These are phyloP conservation scores for Wickerhamiella vanderwaltii DNA, from an alignment of 805 yeast species.

Conservation along the genomic window DNA sequence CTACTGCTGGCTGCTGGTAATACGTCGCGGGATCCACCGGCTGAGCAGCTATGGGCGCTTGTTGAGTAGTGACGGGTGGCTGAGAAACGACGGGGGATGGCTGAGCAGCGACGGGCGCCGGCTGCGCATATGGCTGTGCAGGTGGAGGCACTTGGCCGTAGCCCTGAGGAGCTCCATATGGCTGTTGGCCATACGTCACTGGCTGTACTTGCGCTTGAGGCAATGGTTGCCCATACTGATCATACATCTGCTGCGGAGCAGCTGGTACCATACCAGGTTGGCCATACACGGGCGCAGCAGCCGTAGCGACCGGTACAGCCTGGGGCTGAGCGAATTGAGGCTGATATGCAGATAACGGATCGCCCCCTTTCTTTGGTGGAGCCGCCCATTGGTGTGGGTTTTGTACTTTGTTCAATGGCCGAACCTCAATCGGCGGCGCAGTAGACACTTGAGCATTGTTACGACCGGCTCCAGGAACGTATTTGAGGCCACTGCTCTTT, in stretches of 20 bases:
- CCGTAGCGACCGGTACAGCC: constrained; percentile 8
- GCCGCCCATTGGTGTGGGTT: constrained; percentile 14
- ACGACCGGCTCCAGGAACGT: not conserved
- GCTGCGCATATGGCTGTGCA: constrained; percentile 13
- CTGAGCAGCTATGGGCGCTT: not conserved
- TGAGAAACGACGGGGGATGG: not conserved
- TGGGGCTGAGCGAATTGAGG: constrained; percentile 5
- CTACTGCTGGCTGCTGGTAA: too few species aligned
- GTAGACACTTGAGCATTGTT: not conserved
- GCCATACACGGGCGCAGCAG: constrained; percentile 6
- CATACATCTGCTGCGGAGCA: constrained; percentile 4
- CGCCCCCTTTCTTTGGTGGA: constrained; percentile 12
- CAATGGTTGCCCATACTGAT: constrained; percentile 13
- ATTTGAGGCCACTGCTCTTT: not conserved
- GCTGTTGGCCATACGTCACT: constrained; percentile 10
- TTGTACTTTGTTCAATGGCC: constrained; percentile 12
- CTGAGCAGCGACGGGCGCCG: constrained; percentile 7
- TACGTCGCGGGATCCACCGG: constrained; percentile 6
- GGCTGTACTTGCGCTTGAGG: constrained; percentile 11
- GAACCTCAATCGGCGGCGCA: constrained; percentile 10
- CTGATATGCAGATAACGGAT: constrained; percentile 4
- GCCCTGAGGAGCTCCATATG: not conserved
- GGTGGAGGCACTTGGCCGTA: constrained; percentile 15
- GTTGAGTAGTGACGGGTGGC: constrained; percentile 6
- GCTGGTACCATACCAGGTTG: constrained; percentile 10